Conservation (phyloP, 31 red algal genomes). For the Porphyra umbilicalis region DNA sequence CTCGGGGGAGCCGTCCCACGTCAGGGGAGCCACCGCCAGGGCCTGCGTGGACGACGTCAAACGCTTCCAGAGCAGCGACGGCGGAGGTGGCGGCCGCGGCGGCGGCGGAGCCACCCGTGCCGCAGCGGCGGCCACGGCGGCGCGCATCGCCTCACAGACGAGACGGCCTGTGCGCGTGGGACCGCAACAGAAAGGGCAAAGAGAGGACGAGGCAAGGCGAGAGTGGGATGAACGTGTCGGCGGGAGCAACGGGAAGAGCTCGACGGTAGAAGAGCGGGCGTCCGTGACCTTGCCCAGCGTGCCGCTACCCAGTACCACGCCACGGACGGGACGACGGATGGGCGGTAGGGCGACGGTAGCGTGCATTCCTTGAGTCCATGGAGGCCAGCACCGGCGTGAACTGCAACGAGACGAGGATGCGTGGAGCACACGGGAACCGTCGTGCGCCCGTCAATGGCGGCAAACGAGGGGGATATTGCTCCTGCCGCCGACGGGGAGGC, state of each 20-base stretch:
- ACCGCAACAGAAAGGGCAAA: no score
- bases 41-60: neutral
- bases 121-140: neutral
- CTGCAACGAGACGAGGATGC: neutral
- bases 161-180: neutral
- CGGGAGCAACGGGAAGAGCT: no score
- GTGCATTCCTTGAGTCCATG: neutral
- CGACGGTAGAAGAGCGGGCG: no score
- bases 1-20: neutral
- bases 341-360: neutral
- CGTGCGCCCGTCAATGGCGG: no score
- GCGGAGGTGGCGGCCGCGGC: neutral
- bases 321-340: neutral
- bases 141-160: neutral
- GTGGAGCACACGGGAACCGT: no score
- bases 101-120: neutral
- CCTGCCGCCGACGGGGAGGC: no score
- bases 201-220: no score
- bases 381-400: neutral
- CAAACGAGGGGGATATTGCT: no score
- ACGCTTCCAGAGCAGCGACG: neutral
- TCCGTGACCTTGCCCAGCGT: no score
- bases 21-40: neutral
- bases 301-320: no score
- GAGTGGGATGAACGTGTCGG: no score